Base-by-base conservation (phyloP, 73 alveolate species). In the Paramecium sexaurelia region DNA sequence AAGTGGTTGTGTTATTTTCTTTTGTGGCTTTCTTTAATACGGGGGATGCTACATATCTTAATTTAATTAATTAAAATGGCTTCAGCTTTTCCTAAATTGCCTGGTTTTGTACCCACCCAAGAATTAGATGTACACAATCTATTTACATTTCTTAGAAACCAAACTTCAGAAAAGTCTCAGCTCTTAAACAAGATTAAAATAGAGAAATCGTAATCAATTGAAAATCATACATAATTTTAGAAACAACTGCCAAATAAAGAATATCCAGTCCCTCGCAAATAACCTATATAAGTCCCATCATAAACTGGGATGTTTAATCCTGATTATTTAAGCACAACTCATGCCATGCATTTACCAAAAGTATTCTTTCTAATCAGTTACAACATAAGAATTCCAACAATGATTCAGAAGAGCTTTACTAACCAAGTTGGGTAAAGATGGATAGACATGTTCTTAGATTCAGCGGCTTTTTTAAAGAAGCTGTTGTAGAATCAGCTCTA, bases 351-450 rank as follows among this genome's bases (percentile, higher is more conserved):
- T 87, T 69, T 75, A 6, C 96, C 94, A 20, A 78, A 78, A 27
- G 90, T 78, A 61, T 32, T 2, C 33, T 15, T 17, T 51, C 4
- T 7, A 32, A 78, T 61, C 22, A 78, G 90, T 78, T 78, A 78
- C 90, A 78, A 17, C 15, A 5, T 37, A n/a, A 68, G 61, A 86
- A 85, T 87, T 32, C 56, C 15, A 45, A 61, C 13, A 91, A 82
- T 27, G 99, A 96, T 86, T 69, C 96, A 27, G 88, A 93, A 24
- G 97, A 93, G 93, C 97, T 94, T 73, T 97, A 85, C 91, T 98
- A 97, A 92, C 99, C 99, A 17, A 96, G 96, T 55, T 97, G 93
- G 95, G 99, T 95, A 8, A 97, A 97, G 92, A 91, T 96, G 90
- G 99, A 97, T 87, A 96, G 97, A 85, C 93, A 97, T 93, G 99